These are phyloP conservation scores for Zoysia matrella DNA, from an alignment of 202 grass and related monocot species.

Conservation along the genomic window DNA sequence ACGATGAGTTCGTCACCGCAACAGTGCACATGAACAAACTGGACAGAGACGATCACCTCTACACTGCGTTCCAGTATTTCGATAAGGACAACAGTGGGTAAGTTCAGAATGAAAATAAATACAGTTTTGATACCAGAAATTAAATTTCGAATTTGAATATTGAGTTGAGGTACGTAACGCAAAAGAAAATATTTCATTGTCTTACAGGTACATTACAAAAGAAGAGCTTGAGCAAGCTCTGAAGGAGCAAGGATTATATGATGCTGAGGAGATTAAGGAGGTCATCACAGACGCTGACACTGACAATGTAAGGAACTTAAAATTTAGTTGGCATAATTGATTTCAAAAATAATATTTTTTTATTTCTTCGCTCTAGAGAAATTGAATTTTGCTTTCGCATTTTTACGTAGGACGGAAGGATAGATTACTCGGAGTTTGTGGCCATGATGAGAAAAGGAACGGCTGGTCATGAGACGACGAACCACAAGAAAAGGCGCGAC, in stretches of 20 bases:
- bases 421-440: conserved; percentile 87
- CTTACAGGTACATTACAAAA: conserved; percentile 72
- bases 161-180: no score
- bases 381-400: conserved; percentile 1
- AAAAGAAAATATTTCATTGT: conserved; percentile 1
- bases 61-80: conserved; percentile 83
- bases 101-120: not conserved
- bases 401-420: conserved; percentile 70
- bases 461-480: conserved; percentile 44
- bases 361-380: not conserved
- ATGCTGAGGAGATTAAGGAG: conserved; percentile 71
- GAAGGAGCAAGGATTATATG: conserved; percentile 73
- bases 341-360: not conserved
- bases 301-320: conserved; percentile 65
- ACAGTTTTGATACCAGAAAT: not conserved
- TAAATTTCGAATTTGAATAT: not conserved
- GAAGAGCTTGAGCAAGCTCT: conserved; percentile 86
- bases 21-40: conserved; percentile 86
- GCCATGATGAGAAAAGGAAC: conserved; percentile 89
- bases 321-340: not conserved
- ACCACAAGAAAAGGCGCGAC: conserved; percentile 76
- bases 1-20: no score
- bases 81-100: conserved; percentile 89
- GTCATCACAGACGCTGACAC: conserved; percentile 77
- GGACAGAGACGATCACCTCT: conserved; percentile 85